These are phyloP conservation scores for Amauroascus verrucosus DNA, from an alignment of 2,329 filamentous ascomycete genomes.

Conservation along the genomic window DNA sequence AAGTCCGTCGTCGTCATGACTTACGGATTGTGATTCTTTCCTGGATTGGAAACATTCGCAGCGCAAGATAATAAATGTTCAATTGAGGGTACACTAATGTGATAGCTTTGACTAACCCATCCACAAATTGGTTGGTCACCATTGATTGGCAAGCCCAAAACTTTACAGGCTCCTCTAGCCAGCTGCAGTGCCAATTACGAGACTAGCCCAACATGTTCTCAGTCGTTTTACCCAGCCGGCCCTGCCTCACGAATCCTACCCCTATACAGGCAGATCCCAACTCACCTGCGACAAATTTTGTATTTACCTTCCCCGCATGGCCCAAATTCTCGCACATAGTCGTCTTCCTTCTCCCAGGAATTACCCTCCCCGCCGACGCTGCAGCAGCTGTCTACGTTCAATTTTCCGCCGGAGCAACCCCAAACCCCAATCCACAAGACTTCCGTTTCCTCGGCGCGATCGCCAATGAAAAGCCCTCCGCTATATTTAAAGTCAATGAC, in stretches of 20 bases:
- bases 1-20: not conserved
- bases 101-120: not conserved
- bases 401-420: constrained; percentile 43
- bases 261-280: constrained; percentile 43
- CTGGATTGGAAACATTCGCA: not conserved
- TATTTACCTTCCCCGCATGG: constrained; percentile 55
- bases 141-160: not conserved
- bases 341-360: constrained; percentile 76
- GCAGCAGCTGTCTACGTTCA: constrained; percentile 88
- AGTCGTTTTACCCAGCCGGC: constrained; percentile 51
- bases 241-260: constrained; percentile 48
- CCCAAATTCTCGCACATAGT: constrained; percentile 63
- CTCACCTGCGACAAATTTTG: constrained; percentile 51
- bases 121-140: not conserved
- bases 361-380: constrained; percentile 59
- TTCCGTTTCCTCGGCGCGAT: constrained; percentile 85
- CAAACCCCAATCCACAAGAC: constrained; percentile 30
- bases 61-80: not conserved
- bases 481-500: constrained; percentile 67
- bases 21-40: not conserved
- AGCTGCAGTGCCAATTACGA: not conserved
- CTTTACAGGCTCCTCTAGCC: not conserved
- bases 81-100: constrained; percentile 2
- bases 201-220: constrained; percentile 43
- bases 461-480: constrained; percentile 79